A percentile compares a stretch with the other conserved stretches of the same genome.
Evolutionary conservation across 2,329 filamentous ascomycete species (phyloP).

Genomic region (Cladorrhinum sp.): DNA sequence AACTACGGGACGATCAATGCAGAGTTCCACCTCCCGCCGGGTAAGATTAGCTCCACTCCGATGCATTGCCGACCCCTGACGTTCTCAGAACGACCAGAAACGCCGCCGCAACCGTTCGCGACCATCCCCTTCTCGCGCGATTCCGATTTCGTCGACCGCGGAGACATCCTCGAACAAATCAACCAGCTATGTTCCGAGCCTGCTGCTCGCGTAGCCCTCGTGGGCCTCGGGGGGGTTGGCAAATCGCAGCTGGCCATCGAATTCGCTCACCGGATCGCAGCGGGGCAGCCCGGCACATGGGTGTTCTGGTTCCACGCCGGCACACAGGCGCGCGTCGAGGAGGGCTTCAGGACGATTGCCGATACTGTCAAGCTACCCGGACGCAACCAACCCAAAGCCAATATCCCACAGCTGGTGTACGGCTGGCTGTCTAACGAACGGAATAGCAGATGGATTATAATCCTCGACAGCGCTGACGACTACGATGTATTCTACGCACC

Average conservation of each 20-base stretch:
- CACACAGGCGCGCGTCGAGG: constrained; percentile 22
- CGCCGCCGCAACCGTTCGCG: constrained; percentile 25
- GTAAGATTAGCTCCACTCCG: constrained; percentile 11
- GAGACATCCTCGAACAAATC: constrained; percentile 3
- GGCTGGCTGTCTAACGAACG: constrained; percentile 31
- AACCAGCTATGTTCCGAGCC: no score
- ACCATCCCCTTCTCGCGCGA: constrained; percentile 33
- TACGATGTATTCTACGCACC: constrained; percentile 27
- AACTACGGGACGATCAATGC: constrained; percentile 14
- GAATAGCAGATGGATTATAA: constrained; percentile 34
- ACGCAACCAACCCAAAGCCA: constrained; percentile 21
- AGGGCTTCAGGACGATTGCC: constrained; percentile 33
- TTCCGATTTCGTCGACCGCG: constrained; percentile 32
- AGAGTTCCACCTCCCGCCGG: constrained; percentile 18
- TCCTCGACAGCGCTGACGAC: constrained; percentile 38
- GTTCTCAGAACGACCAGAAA: constrained; percentile 19
- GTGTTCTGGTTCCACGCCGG: not conserved
- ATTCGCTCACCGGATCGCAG: constrained; percentile 11
- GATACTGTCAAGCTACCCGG: constrained; percentile 27
- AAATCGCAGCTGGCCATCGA: constrained; percentile 23
- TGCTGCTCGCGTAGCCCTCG: constrained; percentile 29
- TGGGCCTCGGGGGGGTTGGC: constrained; percentile 34
- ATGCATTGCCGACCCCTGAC: constrained; percentile 4
- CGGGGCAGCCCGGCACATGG: no score
- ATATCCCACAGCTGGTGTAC: constrained; percentile 28